Evolutionary conservation across 2,329 filamentous ascomycete genomes (phyloP), one percentile per base, ranked within the genome.

Genomic region (Cytospora paraplurivora): DNA sequence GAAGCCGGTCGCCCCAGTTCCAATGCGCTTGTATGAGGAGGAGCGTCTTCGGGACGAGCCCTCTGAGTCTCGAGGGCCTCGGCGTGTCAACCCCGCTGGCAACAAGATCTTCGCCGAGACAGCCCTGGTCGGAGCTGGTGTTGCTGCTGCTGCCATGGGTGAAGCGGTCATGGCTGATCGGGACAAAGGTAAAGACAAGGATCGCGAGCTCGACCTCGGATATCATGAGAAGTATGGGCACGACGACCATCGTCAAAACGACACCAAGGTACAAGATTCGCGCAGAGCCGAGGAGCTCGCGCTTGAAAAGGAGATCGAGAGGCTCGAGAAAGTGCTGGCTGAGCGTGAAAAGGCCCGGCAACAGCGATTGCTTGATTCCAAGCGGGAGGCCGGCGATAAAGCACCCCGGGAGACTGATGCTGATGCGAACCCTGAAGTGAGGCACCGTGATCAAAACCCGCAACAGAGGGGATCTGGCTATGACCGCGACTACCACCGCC

Each of bases 1-100:
- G 2, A 89, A 93, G 69, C 93, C 93, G 2, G 84, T 91, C 64
- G 81, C 84, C 2, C 91, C 91, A 0, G 86, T 96, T 3, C 88
- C 88, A 44, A 84, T 85, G 66, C 84, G 85, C 19, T 82, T 93
- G 1, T 91, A 92, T 69, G 82, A 87, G 55, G 77, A 82, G 38
- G 76, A 77, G 47, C 76, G 73, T 53, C 67, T 76, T 34, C 76
- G 77, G 34, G 79, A 73, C 27, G 77, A 76, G 35, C 73, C 70
- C 41, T 75, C 70, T 17, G 75, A 77, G 27, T 69, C 72, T 12
- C 74, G 73, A 59, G 62, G 69, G 21, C 63, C 68, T 19, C 56
- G 49, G 41, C 60, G 55, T 17, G 49, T 56, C 53, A 56, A 35
- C 12, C 59, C 50, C 72, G 70, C 44, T 72, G 71, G 41, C 69